A percentile compares a stretch with the other conserved stretches of the same genome.
Conservation (phyloP, 805 yeast genomes). For the Teunomyces atbi region DNA sequence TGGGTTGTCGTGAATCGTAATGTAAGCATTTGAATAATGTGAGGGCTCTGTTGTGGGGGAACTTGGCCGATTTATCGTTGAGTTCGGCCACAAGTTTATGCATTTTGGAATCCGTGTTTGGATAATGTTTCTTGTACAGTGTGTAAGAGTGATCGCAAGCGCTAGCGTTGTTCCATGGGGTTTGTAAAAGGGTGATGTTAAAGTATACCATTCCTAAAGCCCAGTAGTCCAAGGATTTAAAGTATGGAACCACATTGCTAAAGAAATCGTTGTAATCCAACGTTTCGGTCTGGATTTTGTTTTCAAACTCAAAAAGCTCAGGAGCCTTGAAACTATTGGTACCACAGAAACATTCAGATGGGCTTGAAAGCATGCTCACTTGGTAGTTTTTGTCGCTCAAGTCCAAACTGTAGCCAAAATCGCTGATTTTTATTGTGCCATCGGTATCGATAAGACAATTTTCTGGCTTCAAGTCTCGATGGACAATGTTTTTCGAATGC, state of each 20-base stretch:
- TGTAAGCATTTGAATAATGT: constrained; percentile 33
- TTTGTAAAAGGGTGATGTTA: constrained; percentile 40
- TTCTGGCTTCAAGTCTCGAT: constrained; percentile 56
- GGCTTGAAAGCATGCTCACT: constrained; percentile 7
- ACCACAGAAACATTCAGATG: constrained; percentile 39
- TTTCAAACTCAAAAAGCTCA: constrained; percentile 37
- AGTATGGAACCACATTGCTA: constrained; percentile 12
- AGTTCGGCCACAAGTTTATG: constrained; percentile 12
- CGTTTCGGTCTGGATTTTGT: constrained; percentile 8
- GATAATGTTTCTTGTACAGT: constrained; percentile 27
- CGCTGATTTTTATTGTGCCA: constrained; percentile 47
- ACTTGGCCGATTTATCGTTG: constrained; percentile 12
- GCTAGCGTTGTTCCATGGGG: constrained; percentile 49
- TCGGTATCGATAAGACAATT: constrained; percentile 45
- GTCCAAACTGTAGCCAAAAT: constrained; percentile 48
- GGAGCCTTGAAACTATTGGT: constrained; percentile 58
- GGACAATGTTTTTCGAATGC: constrained; percentile 44
- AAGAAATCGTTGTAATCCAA: constrained; percentile 3
- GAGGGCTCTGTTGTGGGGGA: constrained; percentile 31
- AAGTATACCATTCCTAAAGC: constrained; percentile 50
- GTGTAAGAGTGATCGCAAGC: constrained; percentile 17
- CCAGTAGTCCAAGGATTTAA: constrained; percentile 49
- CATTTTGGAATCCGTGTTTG: constrained; percentile 13
- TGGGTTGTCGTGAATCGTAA: constrained; percentile 33
- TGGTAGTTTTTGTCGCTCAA: constrained; percentile 10